Conservation (phyloP, 169 alveolate species). For the Plasmodium falciparum region DNA sequence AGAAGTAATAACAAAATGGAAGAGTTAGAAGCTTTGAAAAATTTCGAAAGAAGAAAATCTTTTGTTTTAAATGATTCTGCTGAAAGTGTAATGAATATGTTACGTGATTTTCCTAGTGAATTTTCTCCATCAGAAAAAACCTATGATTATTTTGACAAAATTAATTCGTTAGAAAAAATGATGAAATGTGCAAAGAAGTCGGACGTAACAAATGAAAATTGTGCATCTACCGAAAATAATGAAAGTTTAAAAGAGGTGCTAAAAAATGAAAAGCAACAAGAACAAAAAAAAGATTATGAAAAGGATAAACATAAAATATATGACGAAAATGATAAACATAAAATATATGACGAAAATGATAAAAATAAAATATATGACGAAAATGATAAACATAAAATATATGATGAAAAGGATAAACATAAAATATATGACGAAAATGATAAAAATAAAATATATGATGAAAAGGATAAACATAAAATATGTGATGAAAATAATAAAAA, state of each 20-base stretch:
- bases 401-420: no score
- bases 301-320: neutral
- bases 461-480: neutral
- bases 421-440: no score
- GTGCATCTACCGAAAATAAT: neutral
- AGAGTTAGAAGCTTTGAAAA: slow-evolving; percentile 51
- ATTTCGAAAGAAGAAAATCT: slow-evolving; percentile 32
- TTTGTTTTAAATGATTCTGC: slow-evolving; percentile 9
- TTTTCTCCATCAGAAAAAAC: neutral
- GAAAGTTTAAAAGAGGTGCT: neutral
- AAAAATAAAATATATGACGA: neutral
- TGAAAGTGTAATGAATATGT: neutral
- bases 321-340: neutral
- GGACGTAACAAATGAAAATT: neutral
- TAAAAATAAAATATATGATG: neutral
- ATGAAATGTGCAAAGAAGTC: neutral
- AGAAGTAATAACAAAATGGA: slow-evolving; percentile 52
- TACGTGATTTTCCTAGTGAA: neutral
- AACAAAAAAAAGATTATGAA: slow-evolving; percentile 1
- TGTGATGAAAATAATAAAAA: neutral
- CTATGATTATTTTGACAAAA: neutral
- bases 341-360: neutral
- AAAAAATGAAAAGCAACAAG: neutral
- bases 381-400: neutral
- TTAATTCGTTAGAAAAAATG: slow-evolving; percentile 3